Percentiles rank a stretch among this genome's conserved stretches.
phyloP scores from a whole-genome alignment of 2,329 filamentous ascomycete genomes.

The Trichoderma sp. region DNA sequence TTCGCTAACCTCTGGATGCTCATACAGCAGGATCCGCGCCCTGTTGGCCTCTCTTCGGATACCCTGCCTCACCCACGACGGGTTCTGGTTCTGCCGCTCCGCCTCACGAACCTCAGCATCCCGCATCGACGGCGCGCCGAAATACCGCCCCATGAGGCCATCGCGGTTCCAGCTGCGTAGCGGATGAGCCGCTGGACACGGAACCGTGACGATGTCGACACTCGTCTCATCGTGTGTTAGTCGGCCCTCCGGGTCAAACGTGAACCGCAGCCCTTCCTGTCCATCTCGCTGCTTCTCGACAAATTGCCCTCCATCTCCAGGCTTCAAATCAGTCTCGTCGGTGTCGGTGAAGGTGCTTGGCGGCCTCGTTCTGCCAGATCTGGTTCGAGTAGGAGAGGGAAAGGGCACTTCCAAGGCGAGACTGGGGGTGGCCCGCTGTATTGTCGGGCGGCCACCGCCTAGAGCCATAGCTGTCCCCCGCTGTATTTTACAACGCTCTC shows the following conservation, averaged over 20 bases:
- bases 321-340: constrained; percentile 22
- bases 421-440: constrained; percentile 8
- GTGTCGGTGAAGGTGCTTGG: constrained; percentile 8
- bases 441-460: constrained; percentile 17
- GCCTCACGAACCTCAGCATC: constrained; percentile 35
- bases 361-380: constrained; percentile 2
- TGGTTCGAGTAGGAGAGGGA: constrained; percentile 19
- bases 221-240: constrained; percentile 52
- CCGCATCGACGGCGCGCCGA: constrained; percentile 44
- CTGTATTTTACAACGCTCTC: background rate
- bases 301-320: background rate
- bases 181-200: constrained; percentile 55
- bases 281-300: background rate
- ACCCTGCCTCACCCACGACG: constrained; percentile 56
- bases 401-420: constrained; percentile 11
- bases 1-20: constrained; percentile 47
- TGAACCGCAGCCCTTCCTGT: constrained; percentile 31
- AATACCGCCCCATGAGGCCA: constrained; percentile 50
- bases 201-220: constrained; percentile 56
- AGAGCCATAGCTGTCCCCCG: constrained; percentile 26
- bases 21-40: constrained; percentile 54
- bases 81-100: constrained; percentile 31
- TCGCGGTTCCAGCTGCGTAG: constrained; percentile 56
- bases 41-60: constrained; percentile 49
- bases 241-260: constrained; percentile 38